A percentile compares a stretch with the other conserved stretches of the same genome.
These are phyloP conservation scores for Juglanconis sp. DNA, from an alignment of 2,329 filamentous ascomycete genomes.

Conservation along the genomic window DNA sequence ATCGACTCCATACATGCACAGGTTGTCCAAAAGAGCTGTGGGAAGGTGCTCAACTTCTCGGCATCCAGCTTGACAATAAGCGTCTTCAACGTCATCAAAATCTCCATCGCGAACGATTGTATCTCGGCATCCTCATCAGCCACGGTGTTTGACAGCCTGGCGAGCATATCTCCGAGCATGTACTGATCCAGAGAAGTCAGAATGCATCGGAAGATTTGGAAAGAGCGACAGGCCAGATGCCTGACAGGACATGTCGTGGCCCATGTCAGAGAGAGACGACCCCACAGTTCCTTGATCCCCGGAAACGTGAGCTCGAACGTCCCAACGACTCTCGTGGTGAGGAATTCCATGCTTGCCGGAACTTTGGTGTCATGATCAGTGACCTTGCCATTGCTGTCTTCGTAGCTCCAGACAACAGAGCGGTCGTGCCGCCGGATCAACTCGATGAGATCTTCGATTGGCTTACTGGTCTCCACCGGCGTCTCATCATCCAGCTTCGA, in stretches of 20 bases:
- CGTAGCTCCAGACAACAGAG: slow-evolving; percentile 88
- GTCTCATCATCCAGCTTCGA: slow-evolving; percentile 68
- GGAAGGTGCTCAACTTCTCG: slow-evolving; percentile 79
- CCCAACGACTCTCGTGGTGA: slow-evolving; percentile 77
- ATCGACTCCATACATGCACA: slow-evolving; percentile 96
- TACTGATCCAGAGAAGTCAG: slow-evolving; percentile 83
- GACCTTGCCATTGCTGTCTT: slow-evolving; percentile 80
- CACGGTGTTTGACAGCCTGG: slow-evolving; percentile 91
- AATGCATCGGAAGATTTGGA: slow-evolving; percentile 95
- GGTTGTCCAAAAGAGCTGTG: slow-evolving; percentile 96
- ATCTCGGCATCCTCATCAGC: slow-evolving; percentile 93
- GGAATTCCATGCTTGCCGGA: slow-evolving; percentile 79
- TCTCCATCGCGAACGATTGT: slow-evolving; percentile 96
- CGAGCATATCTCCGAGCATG: slow-evolving; percentile 97
- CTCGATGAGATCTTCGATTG: slow-evolving; percentile 86
- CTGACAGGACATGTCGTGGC: slow-evolving; percentile 94
- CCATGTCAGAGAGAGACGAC: slow-evolving; percentile 85
- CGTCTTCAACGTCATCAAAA: slow-evolving; percentile 87
- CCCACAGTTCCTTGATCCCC: slow-evolving; percentile 87
- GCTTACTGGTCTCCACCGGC: slow-evolving; percentile 60
- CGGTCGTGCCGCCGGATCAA: slow-evolving; percentile 79
- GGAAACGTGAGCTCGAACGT: slow-evolving; percentile 85
- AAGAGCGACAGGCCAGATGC: slow-evolving; percentile 92
- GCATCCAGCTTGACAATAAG: slow-evolving; percentile 82
- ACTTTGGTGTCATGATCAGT: slow-evolving; percentile 75